A percentile compares a stretch with the other conserved stretches of the same genome.
phyloP scores from a whole-genome alignment of 2,329 filamentous ascomycete species.

The Neofusicoccum parvum region DNA sequence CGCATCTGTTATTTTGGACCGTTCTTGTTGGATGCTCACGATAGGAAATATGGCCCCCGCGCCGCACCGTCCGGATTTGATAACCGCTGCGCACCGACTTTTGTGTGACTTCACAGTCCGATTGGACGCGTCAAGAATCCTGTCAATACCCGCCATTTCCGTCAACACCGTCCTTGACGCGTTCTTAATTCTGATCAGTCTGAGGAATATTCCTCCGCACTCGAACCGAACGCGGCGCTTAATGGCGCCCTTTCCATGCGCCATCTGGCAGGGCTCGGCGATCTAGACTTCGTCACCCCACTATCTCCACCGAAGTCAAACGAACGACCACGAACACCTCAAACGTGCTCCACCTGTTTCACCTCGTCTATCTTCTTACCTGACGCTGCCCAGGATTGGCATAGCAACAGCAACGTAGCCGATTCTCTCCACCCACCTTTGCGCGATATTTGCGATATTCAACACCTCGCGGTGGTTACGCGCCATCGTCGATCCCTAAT shows the following conservation, averaged over 20 bases:
- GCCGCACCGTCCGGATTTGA: not conserved
- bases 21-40: not conserved
- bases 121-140: conserved; percentile 2
- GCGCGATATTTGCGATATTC: conserved; percentile 10
- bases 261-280: conserved; percentile 15
- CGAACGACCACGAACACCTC: conserved; percentile 14
- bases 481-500: conserved; percentile 14
- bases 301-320: conserved; percentile 15
- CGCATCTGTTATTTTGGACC: not conserved
- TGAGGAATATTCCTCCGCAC: not conserved
- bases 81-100: conserved; percentile 12
- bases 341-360: conserved; percentile 13
- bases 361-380: not conserved
- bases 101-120: not conserved
- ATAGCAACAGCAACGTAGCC: not conserved
- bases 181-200: conserved; percentile 10
- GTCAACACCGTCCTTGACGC: conserved; percentile 5
- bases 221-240: conserved; percentile 7
- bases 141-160: conserved; percentile 5
- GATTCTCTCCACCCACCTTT: conserved; percentile 8
- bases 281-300: conserved; percentile 16
- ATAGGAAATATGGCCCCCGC: not conserved
- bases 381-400: not conserved
- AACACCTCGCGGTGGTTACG: not conserved
- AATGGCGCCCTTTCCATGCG: conserved; percentile 2